These are phyloP conservation scores for Aquilaria malaccensis DNA, from an alignment of 345 rosid species.

Conservation along the genomic window DNA sequence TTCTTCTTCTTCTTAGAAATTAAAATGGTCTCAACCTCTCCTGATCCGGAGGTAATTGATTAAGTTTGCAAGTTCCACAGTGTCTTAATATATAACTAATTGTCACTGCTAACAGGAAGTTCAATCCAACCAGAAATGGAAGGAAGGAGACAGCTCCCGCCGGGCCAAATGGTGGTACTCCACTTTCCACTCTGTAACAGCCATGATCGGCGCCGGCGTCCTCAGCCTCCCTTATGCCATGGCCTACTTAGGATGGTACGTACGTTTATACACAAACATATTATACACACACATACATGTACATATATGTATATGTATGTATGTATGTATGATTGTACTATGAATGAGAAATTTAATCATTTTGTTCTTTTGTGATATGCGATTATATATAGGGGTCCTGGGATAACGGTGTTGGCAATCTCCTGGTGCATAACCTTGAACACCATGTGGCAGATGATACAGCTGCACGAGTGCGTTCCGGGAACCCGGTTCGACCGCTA, in stretches of 20 bases:
- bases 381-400: slow-evolving; percentile 67
- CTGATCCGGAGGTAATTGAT: slow-evolving; percentile 32
- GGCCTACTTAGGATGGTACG: slow-evolving; percentile 94
- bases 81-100: neutral
- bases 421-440: slow-evolving; percentile 89
- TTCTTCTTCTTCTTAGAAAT: neutral
- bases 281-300: too few species aligned
- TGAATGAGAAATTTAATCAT: too few species aligned
- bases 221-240: slow-evolving; percentile 94
- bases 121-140: slow-evolving; percentile 48
- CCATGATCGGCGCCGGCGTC: slow-evolving; percentile 99
- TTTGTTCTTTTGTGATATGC: neutral
- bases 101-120: slow-evolving; percentile 30
- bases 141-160: slow-evolving; percentile 45
- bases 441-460: slow-evolving; percentile 98
- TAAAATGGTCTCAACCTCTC: slow-evolving; percentile 57
- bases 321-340: too few species aligned
- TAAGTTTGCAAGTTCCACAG: neutral
- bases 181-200: slow-evolving; percentile 85
- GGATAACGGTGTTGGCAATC: slow-evolving; percentile 46
- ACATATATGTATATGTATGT: too few species aligned
- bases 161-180: slow-evolving; percentile 98
- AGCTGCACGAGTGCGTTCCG: slow-evolving; percentile 86
- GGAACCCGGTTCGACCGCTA: slow-evolving; percentile 90
- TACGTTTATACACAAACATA: neutral